Conservation (phyloP, 306 rosid species). For the Luffa aegyptiaca region DNA sequence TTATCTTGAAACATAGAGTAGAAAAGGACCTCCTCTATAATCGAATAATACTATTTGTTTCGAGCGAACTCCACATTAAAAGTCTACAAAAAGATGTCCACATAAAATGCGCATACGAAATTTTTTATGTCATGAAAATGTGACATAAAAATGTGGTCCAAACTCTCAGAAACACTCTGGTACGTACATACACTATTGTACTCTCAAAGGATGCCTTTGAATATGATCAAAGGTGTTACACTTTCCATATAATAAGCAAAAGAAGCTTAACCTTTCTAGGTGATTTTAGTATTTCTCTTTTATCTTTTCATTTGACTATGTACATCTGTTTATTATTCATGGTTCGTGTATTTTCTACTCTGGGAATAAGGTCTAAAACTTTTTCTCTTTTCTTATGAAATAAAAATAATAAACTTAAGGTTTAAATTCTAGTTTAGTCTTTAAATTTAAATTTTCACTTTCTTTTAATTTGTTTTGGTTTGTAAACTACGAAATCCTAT, state of each 20-base stretch:
- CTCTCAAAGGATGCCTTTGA: not conserved
- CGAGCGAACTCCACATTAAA: not conserved
- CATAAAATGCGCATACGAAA: not conserved
- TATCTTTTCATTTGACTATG: too few relatives aligned
- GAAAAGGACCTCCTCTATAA: not conserved
- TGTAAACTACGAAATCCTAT: not conserved
- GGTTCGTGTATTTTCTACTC: too few relatives aligned
- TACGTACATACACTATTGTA: not conserved
- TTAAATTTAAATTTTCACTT: not conserved
- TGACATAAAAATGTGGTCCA: not conserved
- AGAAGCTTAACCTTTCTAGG: not conserved
- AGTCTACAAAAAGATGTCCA: not conserved
- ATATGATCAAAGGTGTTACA: not conserved
- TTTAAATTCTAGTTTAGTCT: too few relatives aligned
- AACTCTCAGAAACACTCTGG: not conserved
- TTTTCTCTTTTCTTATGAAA: too few relatives aligned
- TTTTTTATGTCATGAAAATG: not conserved
- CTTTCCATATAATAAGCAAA: not conserved
- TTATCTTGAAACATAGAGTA: not conserved
- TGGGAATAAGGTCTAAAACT: too few relatives aligned
- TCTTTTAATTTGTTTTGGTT: not conserved
- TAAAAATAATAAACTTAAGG: too few relatives aligned
- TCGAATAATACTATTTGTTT: not conserved
- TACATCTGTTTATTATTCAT: too few relatives aligned
- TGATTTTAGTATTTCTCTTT: too few relatives aligned